phyloP scores from a whole-genome alignment of 208 protist genomes.

The Naegleria lovaniensis region DNA sequence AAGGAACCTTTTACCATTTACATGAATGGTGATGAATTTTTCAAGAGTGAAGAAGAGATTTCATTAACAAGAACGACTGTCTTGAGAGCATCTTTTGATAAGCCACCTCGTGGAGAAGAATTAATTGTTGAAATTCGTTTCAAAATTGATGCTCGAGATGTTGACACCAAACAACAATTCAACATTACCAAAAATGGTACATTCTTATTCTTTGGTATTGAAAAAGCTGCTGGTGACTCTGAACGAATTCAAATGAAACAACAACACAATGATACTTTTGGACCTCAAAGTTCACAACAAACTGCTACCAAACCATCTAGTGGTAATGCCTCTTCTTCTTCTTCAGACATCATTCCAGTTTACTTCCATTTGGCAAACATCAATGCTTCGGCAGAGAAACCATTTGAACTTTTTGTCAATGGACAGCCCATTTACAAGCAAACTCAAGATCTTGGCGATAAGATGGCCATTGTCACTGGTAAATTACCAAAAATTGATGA shows the following conservation, averaged over 20 bases:
- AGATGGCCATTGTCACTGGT: background rate
- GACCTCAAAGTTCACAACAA: background rate
- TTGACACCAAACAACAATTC: constrained; percentile 12
- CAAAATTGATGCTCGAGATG: background rate
- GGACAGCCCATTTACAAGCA: background rate
- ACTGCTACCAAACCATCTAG: background rate
- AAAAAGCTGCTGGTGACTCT: background rate
- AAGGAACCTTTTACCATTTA: background rate
- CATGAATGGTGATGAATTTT: background rate
- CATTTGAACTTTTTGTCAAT: constrained; percentile 14
- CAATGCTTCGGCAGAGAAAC: background rate
- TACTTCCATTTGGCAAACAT: background rate
- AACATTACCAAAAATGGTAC: constrained; percentile 4
- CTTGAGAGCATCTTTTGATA: background rate
- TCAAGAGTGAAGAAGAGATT: constrained; percentile 4
- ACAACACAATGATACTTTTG: constrained; percentile 11
- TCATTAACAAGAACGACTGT: background rate
- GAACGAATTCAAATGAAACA: background rate
- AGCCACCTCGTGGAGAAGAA: background rate
- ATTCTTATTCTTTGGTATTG: background rate
- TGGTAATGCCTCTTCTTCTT: background rate
- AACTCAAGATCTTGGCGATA: background rate
- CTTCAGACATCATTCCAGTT: background rate
- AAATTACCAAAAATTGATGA: background rate
- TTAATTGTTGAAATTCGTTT: background rate